Evolutionary conservation across 1,284 basidiomycete species (phyloP).

Genomic region (Somion occarium): DNA sequence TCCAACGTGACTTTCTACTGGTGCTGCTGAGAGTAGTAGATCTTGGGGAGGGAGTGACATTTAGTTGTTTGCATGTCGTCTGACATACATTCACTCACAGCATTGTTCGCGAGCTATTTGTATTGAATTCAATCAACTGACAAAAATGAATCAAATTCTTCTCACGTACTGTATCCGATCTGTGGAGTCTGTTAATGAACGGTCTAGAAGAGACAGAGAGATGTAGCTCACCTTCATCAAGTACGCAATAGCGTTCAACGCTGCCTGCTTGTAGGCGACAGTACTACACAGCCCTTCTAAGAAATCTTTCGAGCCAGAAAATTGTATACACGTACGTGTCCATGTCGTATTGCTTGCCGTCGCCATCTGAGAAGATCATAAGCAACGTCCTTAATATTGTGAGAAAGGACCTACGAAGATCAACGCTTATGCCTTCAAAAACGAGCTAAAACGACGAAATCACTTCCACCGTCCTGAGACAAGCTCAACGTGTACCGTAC

Average conservation of each 20-base stretch:
- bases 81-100: constrained; percentile 36
- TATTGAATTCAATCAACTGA: constrained; percentile 1
- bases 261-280: constrained; percentile 77
- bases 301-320: background rate
- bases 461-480: background rate
- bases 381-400: background rate
- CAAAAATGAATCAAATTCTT: background rate
- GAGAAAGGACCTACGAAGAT: constrained; percentile 44
- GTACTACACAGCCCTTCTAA: constrained; percentile 34
- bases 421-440: constrained; percentile 73
- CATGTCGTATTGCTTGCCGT: constrained; percentile 76
- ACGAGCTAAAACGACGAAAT: constrained; percentile 38
- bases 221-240: constrained; percentile 74
- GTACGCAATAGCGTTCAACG: constrained; percentile 72
- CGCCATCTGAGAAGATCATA: constrained; percentile 44
- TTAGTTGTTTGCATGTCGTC: background rate
- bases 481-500: constrained; percentile 24
- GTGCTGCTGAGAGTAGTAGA: constrained; percentile 70
- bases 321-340: constrained; percentile 47
- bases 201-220: constrained; percentile 29
- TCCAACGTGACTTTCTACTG: constrained; percentile 72
- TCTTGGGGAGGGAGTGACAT: constrained; percentile 32
- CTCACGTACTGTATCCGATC: background rate
- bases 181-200: too few species aligned
- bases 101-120: constrained; percentile 62